Percentiles rank a stretch among this genome's conserved stretches.
These are phyloP conservation scores for Ceriops decandra DNA, from an alignment of 345 rosid species.

Conservation along the genomic window DNA sequence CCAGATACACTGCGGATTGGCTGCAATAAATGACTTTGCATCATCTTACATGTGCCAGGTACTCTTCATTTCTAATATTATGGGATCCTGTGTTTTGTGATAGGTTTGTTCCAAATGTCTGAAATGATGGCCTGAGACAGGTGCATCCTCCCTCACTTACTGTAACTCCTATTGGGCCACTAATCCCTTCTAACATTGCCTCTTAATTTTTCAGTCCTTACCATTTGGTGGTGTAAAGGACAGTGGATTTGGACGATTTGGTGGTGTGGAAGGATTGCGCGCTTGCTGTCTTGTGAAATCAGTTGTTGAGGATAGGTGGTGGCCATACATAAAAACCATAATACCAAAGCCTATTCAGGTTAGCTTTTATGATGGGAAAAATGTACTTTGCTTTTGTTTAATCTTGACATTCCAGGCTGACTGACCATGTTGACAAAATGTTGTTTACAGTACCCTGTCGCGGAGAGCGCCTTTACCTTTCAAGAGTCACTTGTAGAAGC, in stretches of 20 bases:
- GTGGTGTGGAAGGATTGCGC: constrained; percentile 89
- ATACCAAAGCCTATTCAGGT: constrained; percentile 97
- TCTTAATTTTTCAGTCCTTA: constrained; percentile 56
- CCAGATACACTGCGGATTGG: constrained; percentile 81
- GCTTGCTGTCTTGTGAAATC: constrained; percentile 95
- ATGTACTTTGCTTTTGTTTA: no score
- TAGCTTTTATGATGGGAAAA: constrained; percentile 2
- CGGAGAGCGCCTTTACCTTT: constrained; percentile 81
- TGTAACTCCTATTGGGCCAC: background rate
- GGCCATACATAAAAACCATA: constrained; percentile 87
- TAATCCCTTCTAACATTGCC: background rate
- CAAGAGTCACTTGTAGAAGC: constrained; percentile 80
- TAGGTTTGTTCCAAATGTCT: background rate
- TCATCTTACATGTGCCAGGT: constrained; percentile 96
- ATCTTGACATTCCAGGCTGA: no score
- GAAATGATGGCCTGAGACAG: no score
- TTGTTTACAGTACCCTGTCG: constrained; percentile 65
- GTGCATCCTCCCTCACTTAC: no score
- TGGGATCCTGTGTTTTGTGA: background rate
- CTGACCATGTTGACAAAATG: background rate
- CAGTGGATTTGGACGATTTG: constrained; percentile 96
- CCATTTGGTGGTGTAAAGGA: constrained; percentile 97
- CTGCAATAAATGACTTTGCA: constrained; percentile 93
- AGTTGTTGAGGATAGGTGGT: constrained; percentile 92
- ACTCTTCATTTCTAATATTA: constrained; percentile 11